phyloP scores from a whole-genome alignment of 306 rosid species.

The Ormosia semicastrata region DNA sequence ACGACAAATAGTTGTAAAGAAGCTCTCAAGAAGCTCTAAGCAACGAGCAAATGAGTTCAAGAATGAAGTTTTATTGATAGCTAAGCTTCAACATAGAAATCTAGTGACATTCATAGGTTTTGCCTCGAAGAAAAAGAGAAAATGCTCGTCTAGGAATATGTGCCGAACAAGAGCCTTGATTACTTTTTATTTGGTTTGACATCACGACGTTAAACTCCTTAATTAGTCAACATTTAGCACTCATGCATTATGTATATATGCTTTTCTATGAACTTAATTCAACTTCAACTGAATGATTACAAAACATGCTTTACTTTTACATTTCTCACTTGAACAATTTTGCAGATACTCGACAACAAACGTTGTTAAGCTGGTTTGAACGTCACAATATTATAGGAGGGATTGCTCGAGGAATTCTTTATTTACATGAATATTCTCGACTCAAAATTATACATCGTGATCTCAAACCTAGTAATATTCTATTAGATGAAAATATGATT shows the following conservation, averaged over 20 bases:
- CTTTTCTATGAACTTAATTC: too few species aligned
- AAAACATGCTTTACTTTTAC: too few species aligned
- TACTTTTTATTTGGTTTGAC: conserved; percentile 19
- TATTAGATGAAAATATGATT: conserved; percentile 41
- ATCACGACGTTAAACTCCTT: too few species aligned
- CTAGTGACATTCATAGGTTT: conserved; percentile 6
- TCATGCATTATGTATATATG: too few species aligned
- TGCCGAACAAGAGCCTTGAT: background rate
- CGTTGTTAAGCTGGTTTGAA: background rate
- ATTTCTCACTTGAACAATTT: too few species aligned
- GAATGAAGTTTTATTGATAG: conserved; percentile 9
- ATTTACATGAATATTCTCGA: conserved; percentile 11
- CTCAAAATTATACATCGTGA: conserved; percentile 19
- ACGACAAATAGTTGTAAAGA: conserved; percentile 36
- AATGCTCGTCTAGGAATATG: conserved; percentile 18
- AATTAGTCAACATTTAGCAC: too few species aligned
- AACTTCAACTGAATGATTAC: too few species aligned
- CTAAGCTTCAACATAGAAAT: conserved; percentile 20
- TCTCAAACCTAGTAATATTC: conserved; percentile 41
- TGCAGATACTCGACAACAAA: too few species aligned
- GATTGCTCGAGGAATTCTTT: conserved; percentile 7
- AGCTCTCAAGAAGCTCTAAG: background rate
- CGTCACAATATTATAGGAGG: conserved; percentile 7
- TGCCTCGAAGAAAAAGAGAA: background rate
- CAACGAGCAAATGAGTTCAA: conserved; percentile 33